A percentile compares a stretch with the other conserved stretches of the same genome.
These are phyloP conservation scores for Myxozyma geophila DNA, from an alignment of 805 yeast species.

Conservation along the genomic window DNA sequence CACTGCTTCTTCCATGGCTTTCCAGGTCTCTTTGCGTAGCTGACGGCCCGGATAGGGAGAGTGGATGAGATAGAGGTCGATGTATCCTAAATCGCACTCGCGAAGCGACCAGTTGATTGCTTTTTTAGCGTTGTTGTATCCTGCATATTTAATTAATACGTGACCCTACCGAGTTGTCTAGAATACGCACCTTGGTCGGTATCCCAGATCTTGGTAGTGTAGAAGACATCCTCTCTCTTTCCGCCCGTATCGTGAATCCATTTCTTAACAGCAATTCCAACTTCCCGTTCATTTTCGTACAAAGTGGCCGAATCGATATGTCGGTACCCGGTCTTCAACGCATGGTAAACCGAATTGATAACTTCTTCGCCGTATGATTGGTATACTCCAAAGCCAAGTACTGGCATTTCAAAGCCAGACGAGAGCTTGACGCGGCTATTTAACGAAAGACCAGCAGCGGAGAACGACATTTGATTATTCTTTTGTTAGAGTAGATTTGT, in stretches of 20 bases:
- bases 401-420: slow-evolving; percentile 73
- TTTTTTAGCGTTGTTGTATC: slow-evolving; percentile 58
- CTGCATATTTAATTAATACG: neutral
- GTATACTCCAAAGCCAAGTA: slow-evolving; percentile 84
- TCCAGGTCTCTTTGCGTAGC: slow-evolving; percentile 65
- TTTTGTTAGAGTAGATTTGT: neutral
- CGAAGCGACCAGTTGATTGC: slow-evolving; percentile 64
- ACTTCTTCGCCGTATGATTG: slow-evolving; percentile 68
- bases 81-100: slow-evolving; percentile 56
- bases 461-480: slow-evolving; percentile 5
- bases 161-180: slow-evolving; percentile 39
- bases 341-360: slow-evolving; percentile 69
- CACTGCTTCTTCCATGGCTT: slow-evolving; percentile 75
- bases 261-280: slow-evolving; percentile 58
- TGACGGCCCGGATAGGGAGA: slow-evolving; percentile 57
- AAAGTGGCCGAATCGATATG: slow-evolving; percentile 73
- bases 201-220: slow-evolving; percentile 45
- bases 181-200: slow-evolving; percentile 30
- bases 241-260: slow-evolving; percentile 51
- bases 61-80: slow-evolving; percentile 65
- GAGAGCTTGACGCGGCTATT: slow-evolving; percentile 22
- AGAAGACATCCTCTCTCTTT: slow-evolving; percentile 46
- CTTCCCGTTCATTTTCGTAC: slow-evolving; percentile 69
- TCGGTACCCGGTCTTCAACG: slow-evolving; percentile 83
- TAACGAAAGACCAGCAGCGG: slow-evolving; percentile 15